Conservation (phyloP, 2,329 filamentous ascomycete genomes). For the Diaporthe vexans region DNA sequence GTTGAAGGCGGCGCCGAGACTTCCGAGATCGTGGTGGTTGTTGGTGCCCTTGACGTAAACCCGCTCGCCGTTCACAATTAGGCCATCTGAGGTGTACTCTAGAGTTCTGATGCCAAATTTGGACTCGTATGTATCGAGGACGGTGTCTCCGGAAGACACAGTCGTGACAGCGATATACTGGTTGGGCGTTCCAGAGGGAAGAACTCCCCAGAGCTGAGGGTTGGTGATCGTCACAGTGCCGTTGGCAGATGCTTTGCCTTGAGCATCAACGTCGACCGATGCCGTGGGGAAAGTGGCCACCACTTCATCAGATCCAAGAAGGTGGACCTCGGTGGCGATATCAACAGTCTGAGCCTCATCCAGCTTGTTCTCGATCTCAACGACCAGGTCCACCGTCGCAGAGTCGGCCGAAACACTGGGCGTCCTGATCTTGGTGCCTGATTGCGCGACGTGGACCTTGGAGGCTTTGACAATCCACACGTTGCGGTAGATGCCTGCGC, state of each 20-base stretch:
- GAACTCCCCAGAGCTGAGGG: slow-evolving; percentile 64
- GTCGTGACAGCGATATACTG: slow-evolving; percentile 62
- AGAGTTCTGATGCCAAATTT: slow-evolving; percentile 64
- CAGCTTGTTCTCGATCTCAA: slow-evolving; percentile 62
- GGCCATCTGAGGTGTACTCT: slow-evolving; percentile 56
- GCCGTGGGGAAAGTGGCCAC: slow-evolving; percentile 53
- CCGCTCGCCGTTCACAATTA: slow-evolving; percentile 61
- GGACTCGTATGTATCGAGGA: slow-evolving; percentile 62
- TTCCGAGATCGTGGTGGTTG: slow-evolving; percentile 66
- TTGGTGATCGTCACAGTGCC: slow-evolving; percentile 52
- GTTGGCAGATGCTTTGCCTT: slow-evolving; percentile 52
- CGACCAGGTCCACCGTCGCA: slow-evolving; percentile 60
- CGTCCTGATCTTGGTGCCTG: slow-evolving; percentile 63
- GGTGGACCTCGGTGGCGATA: slow-evolving; percentile 57
- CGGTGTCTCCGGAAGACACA: slow-evolving; percentile 46
- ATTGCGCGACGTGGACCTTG: slow-evolving; percentile 62
- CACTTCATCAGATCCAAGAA: slow-evolving; percentile 51
- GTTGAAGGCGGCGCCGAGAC: slow-evolving; percentile 66
- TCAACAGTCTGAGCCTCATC: slow-evolving; percentile 50
- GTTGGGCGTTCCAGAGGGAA: slow-evolving; percentile 60
- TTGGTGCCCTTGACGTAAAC: slow-evolving; percentile 61
- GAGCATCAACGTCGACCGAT: slow-evolving; percentile 49
- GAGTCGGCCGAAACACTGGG: slow-evolving; percentile 58
- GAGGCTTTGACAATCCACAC: slow-evolving; percentile 66
- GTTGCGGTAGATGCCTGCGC: slow-evolving; percentile 67